Percentiles rank a stretch among this genome's conserved stretches.
These are phyloP conservation scores for Spergularia bocconei DNA, from an alignment of 148 eudicot species.

Conservation along the genomic window DNA sequence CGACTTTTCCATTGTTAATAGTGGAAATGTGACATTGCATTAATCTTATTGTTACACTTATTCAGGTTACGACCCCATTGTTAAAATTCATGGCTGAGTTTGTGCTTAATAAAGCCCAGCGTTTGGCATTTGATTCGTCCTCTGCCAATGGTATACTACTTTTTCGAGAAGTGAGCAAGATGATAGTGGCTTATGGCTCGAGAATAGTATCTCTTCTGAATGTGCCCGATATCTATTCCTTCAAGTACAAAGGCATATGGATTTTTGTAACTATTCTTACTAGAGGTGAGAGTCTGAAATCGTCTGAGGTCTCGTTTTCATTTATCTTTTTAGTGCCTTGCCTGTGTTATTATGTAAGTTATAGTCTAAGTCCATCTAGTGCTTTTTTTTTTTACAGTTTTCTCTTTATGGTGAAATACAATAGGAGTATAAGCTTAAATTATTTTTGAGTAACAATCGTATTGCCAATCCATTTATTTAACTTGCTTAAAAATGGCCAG, in stretches of 20 bases:
- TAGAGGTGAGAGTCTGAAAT: slow-evolving; percentile 51
- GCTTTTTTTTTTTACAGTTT: too few relatives aligned
- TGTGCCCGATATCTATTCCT: slow-evolving; percentile 73
- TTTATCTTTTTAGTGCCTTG: background rate
- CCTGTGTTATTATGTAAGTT: background rate
- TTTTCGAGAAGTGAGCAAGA: slow-evolving; percentile 95
- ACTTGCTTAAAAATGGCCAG: too few relatives aligned
- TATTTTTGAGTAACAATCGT: too few relatives aligned
- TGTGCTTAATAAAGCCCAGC: slow-evolving; percentile 88
- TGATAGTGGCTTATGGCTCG: slow-evolving; percentile 91
- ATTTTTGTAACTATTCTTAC: slow-evolving; percentile 78
- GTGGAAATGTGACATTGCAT: background rate
- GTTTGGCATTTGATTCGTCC: slow-evolving; percentile 91
- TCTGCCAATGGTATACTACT: slow-evolving; percentile 97
- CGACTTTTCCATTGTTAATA: background rate
- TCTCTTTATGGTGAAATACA: too few relatives aligned
- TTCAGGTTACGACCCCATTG: slow-evolving; percentile 92
- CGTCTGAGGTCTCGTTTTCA: background rate
- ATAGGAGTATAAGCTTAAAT: too few relatives aligned
- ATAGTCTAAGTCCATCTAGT: background rate
- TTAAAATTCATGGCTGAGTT: slow-evolving; percentile 95
- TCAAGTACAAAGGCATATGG: slow-evolving; percentile 98
- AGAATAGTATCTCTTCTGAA: slow-evolving; percentile 62
- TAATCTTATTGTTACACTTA: slow-evolving; percentile 2
- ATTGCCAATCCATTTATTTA: too few relatives aligned